Conservation (phyloP, 129 eudicot genomes). For the Tagetes patula region DNA sequence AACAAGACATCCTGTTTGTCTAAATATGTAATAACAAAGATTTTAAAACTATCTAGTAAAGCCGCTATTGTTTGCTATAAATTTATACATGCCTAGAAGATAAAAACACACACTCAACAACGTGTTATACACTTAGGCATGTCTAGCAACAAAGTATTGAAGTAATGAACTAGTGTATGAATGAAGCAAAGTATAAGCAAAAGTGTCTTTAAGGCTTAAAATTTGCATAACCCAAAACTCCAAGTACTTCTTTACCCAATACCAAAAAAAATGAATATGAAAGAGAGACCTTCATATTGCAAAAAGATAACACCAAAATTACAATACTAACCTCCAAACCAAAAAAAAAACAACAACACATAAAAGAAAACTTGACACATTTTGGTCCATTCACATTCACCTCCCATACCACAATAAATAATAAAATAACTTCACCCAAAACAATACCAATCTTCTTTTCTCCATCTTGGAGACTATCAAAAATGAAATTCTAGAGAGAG, state of each 20-base stretch:
- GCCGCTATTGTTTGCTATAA: neutral
- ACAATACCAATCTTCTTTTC: constrained; percentile 32
- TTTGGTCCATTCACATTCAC: constrained; percentile 35
- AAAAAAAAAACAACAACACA: constrained; percentile 12
- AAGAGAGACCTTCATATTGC: constrained; percentile 12
- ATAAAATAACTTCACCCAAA: constrained; percentile 10
- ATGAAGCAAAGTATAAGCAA: too few relatives aligned
- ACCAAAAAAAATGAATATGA: neutral
- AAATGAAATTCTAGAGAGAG: constrained; percentile 29
- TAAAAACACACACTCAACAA: too few relatives aligned
- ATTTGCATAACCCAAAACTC: neutral
- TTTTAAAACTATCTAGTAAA: neutral
- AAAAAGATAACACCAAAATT: constrained; percentile 8
- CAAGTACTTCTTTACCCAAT: constrained; percentile 7
- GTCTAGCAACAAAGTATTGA: too few relatives aligned
- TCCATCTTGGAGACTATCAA: constrained; percentile 33
- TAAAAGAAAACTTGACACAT: constrained; percentile 10
- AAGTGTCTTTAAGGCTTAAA: neutral
- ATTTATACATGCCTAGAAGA: too few relatives aligned
- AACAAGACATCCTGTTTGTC: too few relatives aligned
- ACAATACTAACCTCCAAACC: constrained; percentile 27
- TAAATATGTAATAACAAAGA: neutral
- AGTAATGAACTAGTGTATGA: neutral
- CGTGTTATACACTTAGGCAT: too few relatives aligned
- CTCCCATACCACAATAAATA: constrained; percentile 20